phyloP scores from a whole-genome alignment of 148 eudicot species.

The Chenopodium suecicum region DNA sequence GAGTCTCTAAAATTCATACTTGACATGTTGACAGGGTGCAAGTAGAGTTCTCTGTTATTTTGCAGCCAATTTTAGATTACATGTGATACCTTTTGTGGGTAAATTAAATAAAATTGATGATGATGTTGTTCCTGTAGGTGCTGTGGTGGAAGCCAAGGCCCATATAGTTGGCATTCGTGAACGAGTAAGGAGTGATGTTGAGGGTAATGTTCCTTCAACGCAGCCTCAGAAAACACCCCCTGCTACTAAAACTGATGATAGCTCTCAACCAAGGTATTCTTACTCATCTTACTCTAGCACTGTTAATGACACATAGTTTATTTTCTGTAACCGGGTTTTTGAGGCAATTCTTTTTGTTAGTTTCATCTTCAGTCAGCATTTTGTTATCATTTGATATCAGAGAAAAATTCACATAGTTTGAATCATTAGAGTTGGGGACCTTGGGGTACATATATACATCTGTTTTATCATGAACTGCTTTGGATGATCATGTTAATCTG shows the following conservation, averaged over 20 bases:
- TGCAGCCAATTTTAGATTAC: background rate
- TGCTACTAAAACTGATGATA: conserved; percentile 47
- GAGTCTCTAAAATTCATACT: background rate
- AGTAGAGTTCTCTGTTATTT: background rate
- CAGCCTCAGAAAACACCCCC: conserved; percentile 29
- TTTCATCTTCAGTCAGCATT: background rate
- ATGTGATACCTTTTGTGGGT: background rate
- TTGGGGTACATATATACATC: background rate
- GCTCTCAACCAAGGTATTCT: conserved; percentile 73
- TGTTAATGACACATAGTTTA: background rate
- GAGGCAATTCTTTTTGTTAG: background rate
- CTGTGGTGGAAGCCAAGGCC: conserved; percentile 81
- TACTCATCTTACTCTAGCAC: background rate
- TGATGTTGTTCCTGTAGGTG: conserved; percentile 43
- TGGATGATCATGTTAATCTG: background rate
- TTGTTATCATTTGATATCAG: background rate
- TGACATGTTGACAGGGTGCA: background rate
- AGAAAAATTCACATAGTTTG: background rate
- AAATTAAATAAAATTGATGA: background rate
- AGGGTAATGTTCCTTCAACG: conserved; percentile 42
- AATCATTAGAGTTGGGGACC: no score
- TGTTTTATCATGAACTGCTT: background rate
- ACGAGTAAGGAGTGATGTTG: conserved; percentile 88
- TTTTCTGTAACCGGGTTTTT: background rate
- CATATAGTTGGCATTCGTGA: conserved; percentile 86